Conservation (phyloP, 83 land plant genomes). For the Diphasiastrum complanatum region DNA sequence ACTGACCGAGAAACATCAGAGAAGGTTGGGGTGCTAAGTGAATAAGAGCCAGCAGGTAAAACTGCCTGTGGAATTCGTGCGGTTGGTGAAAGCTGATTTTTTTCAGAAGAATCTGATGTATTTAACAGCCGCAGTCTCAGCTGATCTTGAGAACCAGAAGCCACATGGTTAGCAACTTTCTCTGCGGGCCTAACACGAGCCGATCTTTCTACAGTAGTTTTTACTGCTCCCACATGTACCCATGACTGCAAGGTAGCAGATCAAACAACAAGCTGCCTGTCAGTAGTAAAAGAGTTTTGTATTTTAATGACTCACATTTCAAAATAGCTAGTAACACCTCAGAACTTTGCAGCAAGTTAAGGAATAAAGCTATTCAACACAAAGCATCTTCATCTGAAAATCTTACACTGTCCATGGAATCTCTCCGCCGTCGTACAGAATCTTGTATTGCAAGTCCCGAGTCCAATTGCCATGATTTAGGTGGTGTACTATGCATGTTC, state of each 20-base stretch:
- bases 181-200: too few relatives aligned
- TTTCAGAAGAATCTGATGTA: too few relatives aligned
- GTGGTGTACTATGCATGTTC: not conserved
- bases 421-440: conserved; percentile 15
- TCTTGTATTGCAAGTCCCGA: conserved; percentile 7
- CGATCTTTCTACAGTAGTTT: conserved; percentile 13
- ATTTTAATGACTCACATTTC: too few relatives aligned
- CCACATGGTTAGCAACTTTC: too few relatives aligned
- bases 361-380: not conserved
- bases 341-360: not conserved
- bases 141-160: too few relatives aligned
- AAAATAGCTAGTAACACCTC: conserved; percentile 5
- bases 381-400: not conserved
- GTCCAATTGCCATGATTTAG: conserved; percentile 2
- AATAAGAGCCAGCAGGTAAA: too few relatives aligned
- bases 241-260: conserved; percentile 4
- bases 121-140: too few relatives aligned
- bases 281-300: not conserved
- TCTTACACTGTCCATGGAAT: conserved; percentile 7
- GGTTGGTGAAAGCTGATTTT: too few relatives aligned
- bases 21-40: too few relatives aligned
- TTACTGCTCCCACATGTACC: conserved; percentile 15
- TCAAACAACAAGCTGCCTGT: not conserved
- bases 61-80: too few relatives aligned
- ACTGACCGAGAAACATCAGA: too few relatives aligned